Conservation (phyloP, 768 basidiomycete species). For the Podaxis rugospora region DNA sequence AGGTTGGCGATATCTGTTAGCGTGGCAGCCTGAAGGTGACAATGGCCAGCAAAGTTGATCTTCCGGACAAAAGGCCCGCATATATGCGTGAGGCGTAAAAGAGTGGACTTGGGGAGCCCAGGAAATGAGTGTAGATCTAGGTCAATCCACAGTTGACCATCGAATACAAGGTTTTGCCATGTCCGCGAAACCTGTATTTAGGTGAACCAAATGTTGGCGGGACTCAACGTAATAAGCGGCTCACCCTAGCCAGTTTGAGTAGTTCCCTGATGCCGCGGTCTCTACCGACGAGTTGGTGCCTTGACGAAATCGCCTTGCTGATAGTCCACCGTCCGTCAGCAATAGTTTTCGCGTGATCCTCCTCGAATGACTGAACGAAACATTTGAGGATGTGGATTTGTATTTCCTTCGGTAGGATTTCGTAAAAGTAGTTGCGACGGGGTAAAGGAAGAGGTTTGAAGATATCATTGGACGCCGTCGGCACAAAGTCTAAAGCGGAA, state of each 20-base stretch:
- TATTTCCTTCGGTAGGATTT: conserved; percentile 67
- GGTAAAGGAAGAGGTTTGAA: conserved; percentile 47
- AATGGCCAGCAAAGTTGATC: conserved; percentile 63
- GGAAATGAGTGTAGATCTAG: conserved; percentile 65
- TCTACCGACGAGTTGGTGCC: conserved; percentile 70
- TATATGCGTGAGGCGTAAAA: conserved; percentile 46
- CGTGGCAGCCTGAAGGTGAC: conserved; percentile 40
- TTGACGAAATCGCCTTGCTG: conserved; percentile 54
- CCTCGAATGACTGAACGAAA: conserved; percentile 55
- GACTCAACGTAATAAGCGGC: conserved; percentile 18
- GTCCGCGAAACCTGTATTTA: conserved; percentile 61
- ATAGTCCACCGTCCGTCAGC: conserved; percentile 54
- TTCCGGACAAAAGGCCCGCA: conserved; percentile 63
- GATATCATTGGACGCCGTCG: conserved; percentile 42
- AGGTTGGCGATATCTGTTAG: conserved; percentile 50
- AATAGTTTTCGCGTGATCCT: conserved; percentile 45
- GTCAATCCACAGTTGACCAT: conserved; percentile 82
- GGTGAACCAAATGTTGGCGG: conserved; percentile 7
- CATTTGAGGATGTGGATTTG: conserved; percentile 53
- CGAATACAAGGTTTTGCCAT: conserved; percentile 74
- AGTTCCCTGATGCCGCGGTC: conserved; percentile 74
- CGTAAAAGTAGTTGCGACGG: conserved; percentile 62
- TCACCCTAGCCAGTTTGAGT: conserved; percentile 74
- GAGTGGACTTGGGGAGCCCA: conserved; percentile 41
- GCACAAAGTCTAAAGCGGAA: conserved; percentile 57